phyloP scores from a whole-genome alignment of 805 yeast species.

The Debaryomyces tyrocola region DNA sequence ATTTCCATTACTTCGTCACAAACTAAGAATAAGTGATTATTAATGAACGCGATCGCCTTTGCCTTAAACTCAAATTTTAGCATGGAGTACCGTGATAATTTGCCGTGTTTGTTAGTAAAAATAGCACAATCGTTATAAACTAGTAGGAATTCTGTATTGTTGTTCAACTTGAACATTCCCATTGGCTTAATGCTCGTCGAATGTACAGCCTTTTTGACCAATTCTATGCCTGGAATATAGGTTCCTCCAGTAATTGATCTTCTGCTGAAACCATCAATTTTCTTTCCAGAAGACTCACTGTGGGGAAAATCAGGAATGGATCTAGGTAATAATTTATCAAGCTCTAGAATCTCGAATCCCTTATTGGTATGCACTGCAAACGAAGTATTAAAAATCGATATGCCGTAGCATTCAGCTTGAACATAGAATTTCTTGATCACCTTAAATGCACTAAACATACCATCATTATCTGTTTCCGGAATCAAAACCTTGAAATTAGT shows the following conservation, averaged over 20 bases:
- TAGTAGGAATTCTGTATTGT: constrained; percentile 53
- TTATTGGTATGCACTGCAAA: constrained; percentile 65
- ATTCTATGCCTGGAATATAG: constrained; percentile 26
- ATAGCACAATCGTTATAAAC: constrained; percentile 74
- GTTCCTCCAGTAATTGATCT: constrained; percentile 8
- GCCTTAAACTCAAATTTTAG: constrained; percentile 46
- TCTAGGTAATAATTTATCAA: constrained; percentile 57
- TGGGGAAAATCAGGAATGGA: constrained; percentile 55
- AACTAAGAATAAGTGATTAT: constrained; percentile 42
- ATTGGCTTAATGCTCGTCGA: constrained; percentile 50
- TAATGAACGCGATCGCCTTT: constrained; percentile 30
- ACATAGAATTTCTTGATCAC: constrained; percentile 47
- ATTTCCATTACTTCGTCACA: constrained; percentile 72
- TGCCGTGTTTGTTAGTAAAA: constrained; percentile 60
- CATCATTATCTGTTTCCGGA: constrained; percentile 57
- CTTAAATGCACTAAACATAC: constrained; percentile 38
- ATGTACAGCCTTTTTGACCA: constrained; percentile 39
- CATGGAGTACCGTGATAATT: constrained; percentile 44
- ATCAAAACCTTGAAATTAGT: constrained; percentile 58
- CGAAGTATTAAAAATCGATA: constrained; percentile 64
- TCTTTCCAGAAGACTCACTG: constrained; percentile 12
- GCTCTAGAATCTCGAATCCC: constrained; percentile 65
- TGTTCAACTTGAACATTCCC: constrained; percentile 62
- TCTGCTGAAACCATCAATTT: constrained; percentile 33
- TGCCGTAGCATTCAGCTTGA: constrained; percentile 56